Evolutionary conservation across 2,329 filamentous ascomycete genomes (phyloP).

Genomic region (Colletotrichum tamarilloi): DNA sequence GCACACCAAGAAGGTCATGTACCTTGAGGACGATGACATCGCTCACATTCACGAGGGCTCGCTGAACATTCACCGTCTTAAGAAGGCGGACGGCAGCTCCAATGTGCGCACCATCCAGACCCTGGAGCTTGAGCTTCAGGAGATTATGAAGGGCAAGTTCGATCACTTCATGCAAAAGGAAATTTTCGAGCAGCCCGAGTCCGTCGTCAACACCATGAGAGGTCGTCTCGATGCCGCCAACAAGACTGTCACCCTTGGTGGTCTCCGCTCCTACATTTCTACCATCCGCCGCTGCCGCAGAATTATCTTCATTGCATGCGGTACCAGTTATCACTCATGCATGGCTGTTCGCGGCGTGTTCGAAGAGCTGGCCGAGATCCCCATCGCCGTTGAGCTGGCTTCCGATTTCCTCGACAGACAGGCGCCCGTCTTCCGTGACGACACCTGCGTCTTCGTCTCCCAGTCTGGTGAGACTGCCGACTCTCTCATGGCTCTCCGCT

Average conservation of each 20-base stretch:
- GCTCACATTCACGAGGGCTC: slow-evolving; percentile 99
- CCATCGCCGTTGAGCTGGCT: slow-evolving; percentile 94
- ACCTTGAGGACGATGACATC: slow-evolving; percentile 99
- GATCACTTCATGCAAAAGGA: slow-evolving; percentile 99
- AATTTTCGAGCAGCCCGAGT: slow-evolving; percentile 99
- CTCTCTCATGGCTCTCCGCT: slow-evolving; percentile 94
- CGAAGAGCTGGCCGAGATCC: slow-evolving; percentile 97
- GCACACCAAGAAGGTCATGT: slow-evolving; percentile 99
- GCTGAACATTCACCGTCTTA: slow-evolving; percentile 97
- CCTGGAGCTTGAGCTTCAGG: slow-evolving; percentile 97
- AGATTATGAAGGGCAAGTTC: slow-evolving; percentile 99
- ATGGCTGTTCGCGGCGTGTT: slow-evolving; percentile 99
- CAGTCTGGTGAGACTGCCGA: slow-evolving; percentile 99
- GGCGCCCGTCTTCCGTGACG: slow-evolving; percentile 98
- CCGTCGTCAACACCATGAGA: slow-evolving; percentile 99
- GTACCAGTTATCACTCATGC: slow-evolving; percentile 98
- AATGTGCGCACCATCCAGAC: slow-evolving; percentile 99
- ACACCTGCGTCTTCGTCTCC: slow-evolving; percentile 98
- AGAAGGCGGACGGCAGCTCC: slow-evolving; percentile 95
- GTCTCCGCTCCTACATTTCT: slow-evolving; percentile 93
- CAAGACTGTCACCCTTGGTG: slow-evolving; percentile 95
- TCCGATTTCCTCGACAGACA: slow-evolving; percentile 98
- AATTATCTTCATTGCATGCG: slow-evolving; percentile 99
- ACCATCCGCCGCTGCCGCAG: slow-evolving; percentile 97
- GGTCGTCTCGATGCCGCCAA: slow-evolving; percentile 94